Evolutionary conservation across 2,329 filamentous ascomycete species (phyloP).

Genomic region (Hymenoscyphus repandus): DNA sequence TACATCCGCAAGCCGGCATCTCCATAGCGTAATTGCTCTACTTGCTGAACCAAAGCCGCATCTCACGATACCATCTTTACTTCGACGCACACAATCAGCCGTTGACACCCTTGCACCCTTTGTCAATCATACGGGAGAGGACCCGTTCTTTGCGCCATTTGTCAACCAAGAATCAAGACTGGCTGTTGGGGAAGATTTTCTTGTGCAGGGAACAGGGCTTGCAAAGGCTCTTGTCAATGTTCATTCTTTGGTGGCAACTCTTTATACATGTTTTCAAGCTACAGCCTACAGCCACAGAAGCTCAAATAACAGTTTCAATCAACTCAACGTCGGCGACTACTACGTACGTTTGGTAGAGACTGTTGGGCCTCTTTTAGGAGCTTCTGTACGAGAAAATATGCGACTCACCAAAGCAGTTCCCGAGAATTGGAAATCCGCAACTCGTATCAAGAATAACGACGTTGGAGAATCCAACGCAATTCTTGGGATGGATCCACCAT

Average conservation of each 20-base stretch:
- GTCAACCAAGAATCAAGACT: conserved; percentile 41
- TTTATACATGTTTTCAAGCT: conserved; percentile 69
- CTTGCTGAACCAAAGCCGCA: conserved; percentile 78
- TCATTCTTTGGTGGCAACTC: conserved; percentile 69
- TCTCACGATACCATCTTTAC: conserved; percentile 73
- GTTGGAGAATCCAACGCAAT: conserved; percentile 19
- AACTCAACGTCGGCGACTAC: conserved; percentile 79
- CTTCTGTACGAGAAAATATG: conserved; percentile 81
- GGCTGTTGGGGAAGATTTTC: conserved; percentile 36
- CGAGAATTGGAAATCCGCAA: conserved; percentile 48
- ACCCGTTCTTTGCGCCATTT: conserved; percentile 66
- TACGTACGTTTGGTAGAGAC: conserved; percentile 69
- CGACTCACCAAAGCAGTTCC: conserved; percentile 69
- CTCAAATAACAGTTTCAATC: conserved; percentile 57
- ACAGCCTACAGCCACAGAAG: conserved; percentile 48
- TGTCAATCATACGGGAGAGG: conserved; percentile 41
- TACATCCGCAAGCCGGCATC: conserved; percentile 59
- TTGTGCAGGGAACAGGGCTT: conserved; percentile 65
- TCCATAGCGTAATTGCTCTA: conserved; percentile 69
- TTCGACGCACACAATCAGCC: conserved; percentile 67
- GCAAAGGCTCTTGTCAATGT: conserved; percentile 74
- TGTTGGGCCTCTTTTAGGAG: conserved; percentile 72
- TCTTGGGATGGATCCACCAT: conserved; percentile 11
- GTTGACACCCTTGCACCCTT: conserved; percentile 65
- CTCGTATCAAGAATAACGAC: conserved; percentile 20